Evolutionary conservation across 352 stramenopile genomes (phyloP).

Genomic region (Thraustochytrium sp.): DNA sequence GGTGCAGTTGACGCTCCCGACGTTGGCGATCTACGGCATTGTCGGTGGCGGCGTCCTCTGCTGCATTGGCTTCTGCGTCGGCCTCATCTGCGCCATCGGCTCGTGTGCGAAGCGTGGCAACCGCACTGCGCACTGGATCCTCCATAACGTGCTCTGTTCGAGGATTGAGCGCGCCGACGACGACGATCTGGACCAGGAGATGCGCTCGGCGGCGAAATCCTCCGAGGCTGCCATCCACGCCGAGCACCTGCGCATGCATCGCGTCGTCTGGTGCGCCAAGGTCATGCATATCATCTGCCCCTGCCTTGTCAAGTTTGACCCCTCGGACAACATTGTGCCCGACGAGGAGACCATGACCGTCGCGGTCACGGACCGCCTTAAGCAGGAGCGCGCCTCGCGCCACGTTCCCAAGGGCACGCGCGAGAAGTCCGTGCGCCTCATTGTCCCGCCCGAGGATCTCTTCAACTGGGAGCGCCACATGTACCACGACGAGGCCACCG

Average conservation of each 20-base stretch:
- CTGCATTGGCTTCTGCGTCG: constrained; percentile 17
- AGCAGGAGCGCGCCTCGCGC: background rate
- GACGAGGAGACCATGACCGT: background rate
- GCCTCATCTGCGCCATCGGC: background rate
- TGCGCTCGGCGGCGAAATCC: background rate
- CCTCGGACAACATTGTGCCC: background rate
- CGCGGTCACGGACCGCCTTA: background rate
- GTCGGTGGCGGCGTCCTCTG: background rate
- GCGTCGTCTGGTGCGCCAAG: constrained; percentile 19
- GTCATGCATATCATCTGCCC: constrained; percentile 21
- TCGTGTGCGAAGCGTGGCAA: background rate
- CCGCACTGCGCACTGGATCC: background rate
- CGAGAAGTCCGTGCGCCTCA: constrained; percentile 15
- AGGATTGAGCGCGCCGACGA: background rate
- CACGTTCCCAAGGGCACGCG: background rate
- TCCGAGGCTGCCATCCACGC: constrained; percentile 3
- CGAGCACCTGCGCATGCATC: background rate
- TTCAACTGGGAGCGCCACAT: constrained; percentile 35
- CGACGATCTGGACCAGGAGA: background rate
- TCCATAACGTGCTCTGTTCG: background rate
- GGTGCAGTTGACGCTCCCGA: background rate
- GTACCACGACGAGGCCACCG: background rate
- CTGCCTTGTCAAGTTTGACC: constrained; percentile 4
- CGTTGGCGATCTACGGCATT: constrained; percentile 1
- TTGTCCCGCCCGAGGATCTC: background rate